Evolutionary conservation across 2,329 filamentous ascomycete species (phyloP).

Genomic region (Fusarium multiceps): DNA sequence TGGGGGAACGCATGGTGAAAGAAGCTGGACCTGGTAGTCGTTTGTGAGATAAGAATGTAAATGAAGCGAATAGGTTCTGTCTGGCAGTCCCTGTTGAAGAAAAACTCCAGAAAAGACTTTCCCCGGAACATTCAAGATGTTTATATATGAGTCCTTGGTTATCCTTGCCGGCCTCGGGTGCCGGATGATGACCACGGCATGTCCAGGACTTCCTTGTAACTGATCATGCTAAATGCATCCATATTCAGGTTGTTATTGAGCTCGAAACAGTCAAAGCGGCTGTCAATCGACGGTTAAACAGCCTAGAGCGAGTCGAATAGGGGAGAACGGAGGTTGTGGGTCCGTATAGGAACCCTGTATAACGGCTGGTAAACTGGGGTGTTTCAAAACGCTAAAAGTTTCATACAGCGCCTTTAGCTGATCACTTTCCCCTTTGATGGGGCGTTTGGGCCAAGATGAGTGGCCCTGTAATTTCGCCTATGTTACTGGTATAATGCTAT

Average conservation of each 20-base stretch:
- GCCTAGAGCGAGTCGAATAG: slow-evolving; percentile 6
- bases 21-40: not conserved
- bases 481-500: not conserved
- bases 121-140: not conserved
- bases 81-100: slow-evolving; percentile 23
- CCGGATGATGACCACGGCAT: not conserved
- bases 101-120: not conserved
- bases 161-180: not conserved
- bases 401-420: slow-evolving; percentile 1
- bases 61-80: slow-evolving; percentile 17
- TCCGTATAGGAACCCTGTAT: slow-evolving; percentile 13
- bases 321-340: slow-evolving; percentile 16
- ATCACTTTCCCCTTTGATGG: slow-evolving; percentile 14
- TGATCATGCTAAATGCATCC: not conserved
- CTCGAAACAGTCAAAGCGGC: slow-evolving; percentile 7
- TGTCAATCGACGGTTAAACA: not conserved
- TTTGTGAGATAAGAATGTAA: not conserved
- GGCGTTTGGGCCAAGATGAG: not conserved
- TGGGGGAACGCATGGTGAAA: slow-evolving; percentile 10
- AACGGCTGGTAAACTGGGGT: slow-evolving; percentile 1
- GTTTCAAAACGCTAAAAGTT: slow-evolving; percentile 27
- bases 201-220: not conserved
- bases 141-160: not conserved
- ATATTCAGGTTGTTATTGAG: not conserved
- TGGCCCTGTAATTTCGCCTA: slow-evolving; percentile 14